These are phyloP conservation scores for Candolleomyces efflorescens DNA, from an alignment of 768 basidiomycete species.

Conservation along the genomic window DNA sequence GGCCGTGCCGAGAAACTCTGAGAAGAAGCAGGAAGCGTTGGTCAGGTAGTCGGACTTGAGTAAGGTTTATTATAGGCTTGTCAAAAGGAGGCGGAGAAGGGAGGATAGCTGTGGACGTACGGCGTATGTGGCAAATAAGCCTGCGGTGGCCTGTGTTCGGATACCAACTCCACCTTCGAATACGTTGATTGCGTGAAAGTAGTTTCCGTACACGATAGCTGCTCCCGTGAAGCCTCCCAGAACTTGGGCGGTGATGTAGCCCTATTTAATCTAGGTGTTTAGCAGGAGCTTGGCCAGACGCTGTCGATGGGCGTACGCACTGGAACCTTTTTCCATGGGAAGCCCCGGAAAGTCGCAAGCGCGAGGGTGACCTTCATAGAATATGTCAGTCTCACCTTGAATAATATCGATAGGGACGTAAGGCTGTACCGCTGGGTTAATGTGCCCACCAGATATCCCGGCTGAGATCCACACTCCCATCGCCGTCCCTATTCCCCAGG, in stretches of 20 bases:
- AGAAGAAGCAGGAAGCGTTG: slow-evolving; percentile 36
- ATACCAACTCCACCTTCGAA: slow-evolving; percentile 52
- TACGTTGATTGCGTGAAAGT: slow-evolving; percentile 61
- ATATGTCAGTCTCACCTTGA: too few species aligned
- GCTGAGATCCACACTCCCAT: too few species aligned
- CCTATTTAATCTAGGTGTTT: slow-evolving; percentile 11
- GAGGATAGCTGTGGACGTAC: slow-evolving; percentile 29
- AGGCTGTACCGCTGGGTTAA: too few species aligned
- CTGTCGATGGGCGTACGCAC: slow-evolving; percentile 15
- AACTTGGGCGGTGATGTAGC: slow-evolving; percentile 43
- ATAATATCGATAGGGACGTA: too few species aligned
- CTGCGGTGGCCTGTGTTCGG: slow-evolving; percentile 53
- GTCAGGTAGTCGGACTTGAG: slow-evolving; percentile 35
- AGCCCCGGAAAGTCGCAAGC: slow-evolving; percentile 62
- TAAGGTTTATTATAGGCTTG: neutral
- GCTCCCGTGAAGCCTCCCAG: slow-evolving; percentile 60
- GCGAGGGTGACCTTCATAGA: slow-evolving; percentile 57
- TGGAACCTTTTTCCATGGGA: slow-evolving; percentile 82
- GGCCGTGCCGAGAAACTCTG: slow-evolving; percentile 51
- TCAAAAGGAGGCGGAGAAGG: neutral
- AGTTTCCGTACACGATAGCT: slow-evolving; percentile 57
- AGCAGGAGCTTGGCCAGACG: neutral
- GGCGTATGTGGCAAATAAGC: slow-evolving; percentile 58
- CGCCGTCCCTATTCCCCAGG: too few species aligned
- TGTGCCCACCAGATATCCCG: too few species aligned